Percentiles rank a stretch among this genome's conserved stretches.
Conservation (phyloP, 441 rosid genomes). For the Eutrema salsugineum region DNA sequence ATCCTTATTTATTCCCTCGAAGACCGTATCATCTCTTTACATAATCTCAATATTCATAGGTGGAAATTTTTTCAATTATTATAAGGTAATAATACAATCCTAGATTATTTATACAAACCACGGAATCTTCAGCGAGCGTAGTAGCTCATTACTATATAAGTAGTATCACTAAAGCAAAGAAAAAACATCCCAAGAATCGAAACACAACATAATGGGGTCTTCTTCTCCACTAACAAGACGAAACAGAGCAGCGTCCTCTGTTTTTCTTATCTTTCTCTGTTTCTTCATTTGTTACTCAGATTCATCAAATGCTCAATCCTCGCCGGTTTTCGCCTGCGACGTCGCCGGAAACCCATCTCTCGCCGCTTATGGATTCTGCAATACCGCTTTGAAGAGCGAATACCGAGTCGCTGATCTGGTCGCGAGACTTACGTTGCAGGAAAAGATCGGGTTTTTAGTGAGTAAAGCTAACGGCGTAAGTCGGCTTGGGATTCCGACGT, state of each 20-base stretch:
- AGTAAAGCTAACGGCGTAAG: conserved; percentile 48
- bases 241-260: conserved; percentile 46
- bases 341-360: conserved; percentile 42
- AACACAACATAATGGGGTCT: conserved; percentile 32
- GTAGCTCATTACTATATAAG: conserved; percentile 11
- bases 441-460: conserved; percentile 61
- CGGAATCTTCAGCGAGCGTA: neutral
- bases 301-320: conserved; percentile 42
- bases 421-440: conserved; percentile 62
- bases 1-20: conserved; percentile 32
- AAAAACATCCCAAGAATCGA: conserved; percentile 1
- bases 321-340: conserved; percentile 78
- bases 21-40: conserved; percentile 7
- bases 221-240: conserved; percentile 16
- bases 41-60: conserved; percentile 4
- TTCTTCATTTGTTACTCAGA: neutral
- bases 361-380: conserved; percentile 54
- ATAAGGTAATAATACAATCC: neutral
- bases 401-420: conserved; percentile 72
- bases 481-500: conserved; percentile 73
- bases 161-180: conserved; percentile 1
- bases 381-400: conserved; percentile 32
- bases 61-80: neutral
- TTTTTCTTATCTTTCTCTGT: conserved; percentile 27
- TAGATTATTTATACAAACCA: conserved; percentile 3